phyloP scores from a whole-genome alignment of 805 yeast genomes.

The Yarrowia sp. region DNA sequence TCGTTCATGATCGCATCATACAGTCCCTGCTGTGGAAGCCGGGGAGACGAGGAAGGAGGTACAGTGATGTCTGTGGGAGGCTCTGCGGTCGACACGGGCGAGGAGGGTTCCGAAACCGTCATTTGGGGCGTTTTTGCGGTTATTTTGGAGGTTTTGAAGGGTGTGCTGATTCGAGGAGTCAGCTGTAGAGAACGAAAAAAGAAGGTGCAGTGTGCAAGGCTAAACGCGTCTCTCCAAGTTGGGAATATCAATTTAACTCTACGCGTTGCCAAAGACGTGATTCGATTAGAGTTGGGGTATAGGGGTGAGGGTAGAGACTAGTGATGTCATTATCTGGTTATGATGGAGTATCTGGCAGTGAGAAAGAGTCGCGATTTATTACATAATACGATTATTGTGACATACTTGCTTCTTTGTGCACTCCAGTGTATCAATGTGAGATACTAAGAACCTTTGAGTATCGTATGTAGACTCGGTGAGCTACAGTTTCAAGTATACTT shows the following conservation, averaged over 20 bases:
- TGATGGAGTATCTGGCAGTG: too few relatives aligned
- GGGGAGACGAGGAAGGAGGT: constrained; percentile 20
- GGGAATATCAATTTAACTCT: background rate
- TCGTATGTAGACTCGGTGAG: too few relatives aligned
- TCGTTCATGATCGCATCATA: constrained; percentile 7
- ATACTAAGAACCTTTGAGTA: too few relatives aligned
- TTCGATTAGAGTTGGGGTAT: background rate
- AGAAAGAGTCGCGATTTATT: too few relatives aligned
- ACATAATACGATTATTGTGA: too few relatives aligned
- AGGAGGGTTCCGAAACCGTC: constrained; percentile 19
- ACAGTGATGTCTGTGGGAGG: constrained; percentile 16
- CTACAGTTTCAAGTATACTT: too few relatives aligned
- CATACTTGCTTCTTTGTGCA: too few relatives aligned
- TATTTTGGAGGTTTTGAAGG: background rate
- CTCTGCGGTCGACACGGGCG: constrained; percentile 13
- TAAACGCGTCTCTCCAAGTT: background rate
- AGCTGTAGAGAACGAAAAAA: background rate
- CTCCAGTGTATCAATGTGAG: too few relatives aligned
- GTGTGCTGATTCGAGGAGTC: background rate
- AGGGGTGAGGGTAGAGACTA: too few relatives aligned
- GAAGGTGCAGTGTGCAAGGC: background rate
- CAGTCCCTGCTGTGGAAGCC: constrained; percentile 3
- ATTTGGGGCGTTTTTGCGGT: background rate
- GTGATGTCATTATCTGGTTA: too few relatives aligned
- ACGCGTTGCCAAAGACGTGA: background rate